phyloP scores from a whole-genome alignment of 345 rosid genomes.

The Pistacia vera region DNA sequence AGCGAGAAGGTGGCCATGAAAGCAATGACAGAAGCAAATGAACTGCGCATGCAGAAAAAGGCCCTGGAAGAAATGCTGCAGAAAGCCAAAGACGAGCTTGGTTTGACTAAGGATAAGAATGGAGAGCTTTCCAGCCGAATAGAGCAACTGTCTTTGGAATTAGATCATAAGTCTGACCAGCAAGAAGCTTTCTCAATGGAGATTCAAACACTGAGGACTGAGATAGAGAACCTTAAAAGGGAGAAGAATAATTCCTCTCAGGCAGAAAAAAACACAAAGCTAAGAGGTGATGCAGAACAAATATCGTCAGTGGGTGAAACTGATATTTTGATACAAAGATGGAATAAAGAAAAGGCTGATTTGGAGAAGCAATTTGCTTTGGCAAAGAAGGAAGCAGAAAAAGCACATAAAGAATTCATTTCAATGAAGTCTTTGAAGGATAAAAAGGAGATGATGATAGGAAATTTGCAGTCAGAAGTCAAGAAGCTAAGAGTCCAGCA shows the following conservation, averaged over 20 bases:
- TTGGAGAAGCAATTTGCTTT: slow-evolving; percentile 41
- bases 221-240: slow-evolving; percentile 37
- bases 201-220: slow-evolving; percentile 53
- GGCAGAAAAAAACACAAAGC: slow-evolving; percentile 32
- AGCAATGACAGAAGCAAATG: slow-evolving; percentile 69
- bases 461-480: slow-evolving; percentile 50
- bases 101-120: slow-evolving; percentile 40
- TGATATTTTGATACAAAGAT: slow-evolving; percentile 43
- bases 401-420: slow-evolving; percentile 47
- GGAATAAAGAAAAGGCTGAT: slow-evolving; percentile 59
- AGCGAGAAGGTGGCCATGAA: slow-evolving; percentile 64
- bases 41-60: slow-evolving; percentile 55
- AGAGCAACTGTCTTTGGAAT: slow-evolving; percentile 39
- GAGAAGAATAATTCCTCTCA: slow-evolving; percentile 26
- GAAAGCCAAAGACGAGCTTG: slow-evolving; percentile 53
- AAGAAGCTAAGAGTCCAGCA: slow-evolving; percentile 48
- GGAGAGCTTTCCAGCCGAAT: slow-evolving; percentile 52
- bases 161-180: slow-evolving; percentile 42
- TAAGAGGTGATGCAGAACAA: slow-evolving; percentile 34
- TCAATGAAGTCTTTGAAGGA: slow-evolving; percentile 48
- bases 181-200: slow-evolving; percentile 51
- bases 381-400: slow-evolving; percentile 57
- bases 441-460: slow-evolving; percentile 53
- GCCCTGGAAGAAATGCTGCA: slow-evolving; percentile 71
- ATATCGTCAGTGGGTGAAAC: slow-evolving; percentile 42